A percentile compares a stretch with the other conserved stretches of the same genome.
phyloP scores from a whole-genome alignment of 805 yeast genomes.

The Zygoascus flipseniorum region DNA sequence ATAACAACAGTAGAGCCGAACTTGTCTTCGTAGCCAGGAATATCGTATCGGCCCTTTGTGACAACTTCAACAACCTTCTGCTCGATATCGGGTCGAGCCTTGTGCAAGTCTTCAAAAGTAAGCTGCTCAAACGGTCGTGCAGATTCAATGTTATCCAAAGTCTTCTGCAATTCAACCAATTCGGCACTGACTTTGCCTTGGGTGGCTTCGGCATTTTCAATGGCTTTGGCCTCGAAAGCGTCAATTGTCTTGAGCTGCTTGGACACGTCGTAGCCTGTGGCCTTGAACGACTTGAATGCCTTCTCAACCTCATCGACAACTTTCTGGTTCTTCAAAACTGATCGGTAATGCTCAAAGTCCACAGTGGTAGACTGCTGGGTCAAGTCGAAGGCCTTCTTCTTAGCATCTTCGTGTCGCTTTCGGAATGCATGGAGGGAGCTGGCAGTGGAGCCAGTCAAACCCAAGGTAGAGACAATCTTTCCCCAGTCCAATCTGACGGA shows the following conservation, averaged over 20 bases:
- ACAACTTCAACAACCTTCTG: slow-evolving; percentile 93
- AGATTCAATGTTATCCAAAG: slow-evolving; percentile 86
- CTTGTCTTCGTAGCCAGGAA: slow-evolving; percentile 97
- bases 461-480: slow-evolving; percentile 76
- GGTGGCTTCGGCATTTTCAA: slow-evolving; percentile 90
- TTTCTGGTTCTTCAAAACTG: slow-evolving; percentile 69
- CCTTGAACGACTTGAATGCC: slow-evolving; percentile 67
- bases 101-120: slow-evolving; percentile 88
- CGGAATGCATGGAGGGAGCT: slow-evolving; percentile 82
- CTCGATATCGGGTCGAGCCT: slow-evolving; percentile 96
- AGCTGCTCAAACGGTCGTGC: slow-evolving; percentile 98
- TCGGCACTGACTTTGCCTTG: slow-evolving; percentile 83
- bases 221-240: slow-evolving; percentile 89
- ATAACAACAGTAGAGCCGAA: slow-evolving; percentile 94
- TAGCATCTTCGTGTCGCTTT: slow-evolving; percentile 98
- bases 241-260: slow-evolving; percentile 88
- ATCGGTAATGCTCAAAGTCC: slow-evolving; percentile 75
- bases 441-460: slow-evolving; percentile 89
- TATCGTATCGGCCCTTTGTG: slow-evolving; percentile 94
- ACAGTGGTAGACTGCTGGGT: slow-evolving; percentile 65
- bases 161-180: slow-evolving; percentile 74
- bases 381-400: slow-evolving; percentile 66
- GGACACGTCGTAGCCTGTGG: slow-evolving; percentile 76
- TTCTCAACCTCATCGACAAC: slow-evolving; percentile 75
- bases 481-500: slow-evolving; percentile 93